Evolutionary conservation across 371 early-diverging fungal species (phyloP).

Genomic region (Zopfochytrium polystomum): DNA sequence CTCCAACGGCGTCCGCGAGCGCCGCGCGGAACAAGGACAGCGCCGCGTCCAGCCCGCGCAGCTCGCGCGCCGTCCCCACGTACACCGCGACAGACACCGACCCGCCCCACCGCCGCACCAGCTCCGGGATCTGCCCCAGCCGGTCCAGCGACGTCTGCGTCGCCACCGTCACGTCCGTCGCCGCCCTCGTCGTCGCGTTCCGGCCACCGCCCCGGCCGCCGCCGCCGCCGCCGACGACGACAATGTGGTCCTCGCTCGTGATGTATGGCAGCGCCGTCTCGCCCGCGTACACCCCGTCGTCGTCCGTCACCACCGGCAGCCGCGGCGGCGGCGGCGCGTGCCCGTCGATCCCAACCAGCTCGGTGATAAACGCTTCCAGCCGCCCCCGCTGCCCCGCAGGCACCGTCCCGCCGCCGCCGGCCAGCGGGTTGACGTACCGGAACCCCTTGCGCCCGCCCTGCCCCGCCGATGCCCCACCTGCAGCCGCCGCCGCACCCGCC

Average conservation of each 20-base stretch:
- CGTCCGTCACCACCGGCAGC: too few relatives aligned
- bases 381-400: too few relatives aligned
- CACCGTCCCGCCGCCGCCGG: too few relatives aligned
- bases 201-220: not conserved
- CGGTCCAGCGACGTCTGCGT: constrained; percentile 21
- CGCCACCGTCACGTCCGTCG: constrained; percentile 16
- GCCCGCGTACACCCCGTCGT: constrained; percentile 25
- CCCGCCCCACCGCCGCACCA: constrained; percentile 22
- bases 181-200: too few relatives aligned
- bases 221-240: too few relatives aligned
- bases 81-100: constrained; percentile 26
- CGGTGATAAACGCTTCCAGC: too few relatives aligned
- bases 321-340: too few relatives aligned
- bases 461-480: too few relatives aligned
- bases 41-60: constrained; percentile 2
- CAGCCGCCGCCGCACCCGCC: too few relatives aligned
- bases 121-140: not conserved
- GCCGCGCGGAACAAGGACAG: not conserved
- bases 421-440: too few relatives aligned
- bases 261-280: constrained; percentile 11
- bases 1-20: not conserved
- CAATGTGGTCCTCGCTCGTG: constrained; percentile 17
- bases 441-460: too few relatives aligned
- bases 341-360: too few relatives aligned
- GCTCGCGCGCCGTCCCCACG: constrained; percentile 9